A percentile compares a stretch with the other conserved stretches of the same genome.
Evolutionary conservation across 176 grass and related monocot species (phyloP).

Genomic region (Pontederia crassipes): DNA sequence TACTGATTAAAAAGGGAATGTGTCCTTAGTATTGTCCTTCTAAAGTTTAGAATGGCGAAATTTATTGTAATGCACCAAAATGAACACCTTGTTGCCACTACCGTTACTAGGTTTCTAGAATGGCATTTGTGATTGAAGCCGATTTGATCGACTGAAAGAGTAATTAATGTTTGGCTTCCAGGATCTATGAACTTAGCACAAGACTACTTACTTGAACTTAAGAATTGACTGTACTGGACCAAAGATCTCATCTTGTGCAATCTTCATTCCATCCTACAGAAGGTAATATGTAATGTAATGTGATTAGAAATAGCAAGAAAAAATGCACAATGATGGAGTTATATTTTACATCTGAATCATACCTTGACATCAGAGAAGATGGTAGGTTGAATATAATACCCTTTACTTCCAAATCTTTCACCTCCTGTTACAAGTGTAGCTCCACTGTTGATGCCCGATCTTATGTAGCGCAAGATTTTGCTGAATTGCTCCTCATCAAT

Average conservation of each 20-base stretch:
- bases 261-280: conserved; percentile 67
- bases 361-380: conserved; percentile 72
- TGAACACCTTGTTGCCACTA: no score
- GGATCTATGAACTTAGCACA: background rate
- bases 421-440: conserved; percentile 71
- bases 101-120: background rate
- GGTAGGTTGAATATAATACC: conserved; percentile 84
- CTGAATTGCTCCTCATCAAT: conserved; percentile 78
- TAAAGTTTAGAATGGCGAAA: background rate
- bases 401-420: conserved; percentile 39
- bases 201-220: conserved; percentile 60
- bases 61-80: background rate
- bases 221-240: conserved; percentile 93
- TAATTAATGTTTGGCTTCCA: background rate
- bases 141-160: background rate
- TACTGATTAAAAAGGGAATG: background rate
- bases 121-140: background rate
- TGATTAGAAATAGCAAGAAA: background rate
- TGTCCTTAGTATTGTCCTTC: background rate
- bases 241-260: conserved; percentile 84
- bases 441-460: conserved; percentile 45
- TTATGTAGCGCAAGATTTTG: conserved; percentile 69
- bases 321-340: background rate
- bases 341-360: background rate
- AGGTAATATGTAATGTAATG: background rate